phyloP scores from a whole-genome alignment of 1,139 yeast species.

The Groenewaldozyma auringiensis region DNA sequence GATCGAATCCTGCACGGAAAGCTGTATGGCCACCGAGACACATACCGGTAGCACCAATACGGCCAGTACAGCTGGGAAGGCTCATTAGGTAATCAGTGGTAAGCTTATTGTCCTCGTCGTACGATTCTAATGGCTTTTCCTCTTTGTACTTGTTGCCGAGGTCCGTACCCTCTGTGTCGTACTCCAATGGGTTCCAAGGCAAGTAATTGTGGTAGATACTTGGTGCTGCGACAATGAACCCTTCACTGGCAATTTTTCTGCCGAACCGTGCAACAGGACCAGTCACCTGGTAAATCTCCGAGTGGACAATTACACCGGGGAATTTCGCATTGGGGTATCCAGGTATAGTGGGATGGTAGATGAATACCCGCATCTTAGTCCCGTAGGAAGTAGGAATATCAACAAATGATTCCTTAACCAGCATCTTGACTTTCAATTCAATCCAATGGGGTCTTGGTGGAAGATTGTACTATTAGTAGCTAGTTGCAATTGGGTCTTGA shows the following conservation, averaged over 20 bases:
- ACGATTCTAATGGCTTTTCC: constrained; percentile 59
- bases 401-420: constrained; percentile 56
- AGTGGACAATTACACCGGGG: constrained; percentile 72
- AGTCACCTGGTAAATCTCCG: constrained; percentile 61
- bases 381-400: constrained; percentile 63
- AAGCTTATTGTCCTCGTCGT: constrained; percentile 65
- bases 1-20: constrained; percentile 61
- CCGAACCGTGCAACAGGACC: constrained; percentile 76
- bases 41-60: constrained; percentile 79
- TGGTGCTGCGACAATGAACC: constrained; percentile 71
- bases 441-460: no score
- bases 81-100: constrained; percentile 54
- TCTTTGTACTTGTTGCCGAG: constrained; percentile 62
- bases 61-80: constrained; percentile 61
- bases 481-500: no score
- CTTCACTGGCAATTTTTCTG: constrained; percentile 70
- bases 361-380: constrained; percentile 58
- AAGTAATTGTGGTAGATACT: constrained; percentile 70
- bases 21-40: constrained; percentile 84
- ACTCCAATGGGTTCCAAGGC: constrained; percentile 54
- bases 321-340: constrained; percentile 69
- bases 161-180: constrained; percentile 70
- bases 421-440: no score
- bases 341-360: constrained; percentile 60
- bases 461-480: no score